Evolutionary conservation across 495 filamentous ascomycete genomes (phyloP).

Genomic region (Neurospora intermedia): DNA sequence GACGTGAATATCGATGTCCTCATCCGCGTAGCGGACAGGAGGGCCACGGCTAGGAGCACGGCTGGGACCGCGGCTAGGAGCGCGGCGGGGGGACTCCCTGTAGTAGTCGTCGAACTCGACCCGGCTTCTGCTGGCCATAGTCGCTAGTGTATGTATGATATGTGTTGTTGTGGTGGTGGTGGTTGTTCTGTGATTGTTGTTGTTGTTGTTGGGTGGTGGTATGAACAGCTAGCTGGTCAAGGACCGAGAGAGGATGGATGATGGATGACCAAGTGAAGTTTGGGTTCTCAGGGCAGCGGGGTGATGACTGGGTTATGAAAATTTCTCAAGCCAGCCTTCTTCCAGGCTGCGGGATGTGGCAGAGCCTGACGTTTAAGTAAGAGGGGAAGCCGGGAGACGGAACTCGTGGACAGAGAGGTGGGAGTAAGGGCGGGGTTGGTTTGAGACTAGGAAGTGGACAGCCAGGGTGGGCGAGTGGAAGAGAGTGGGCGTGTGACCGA

Average conservation of each 20-base stretch:
- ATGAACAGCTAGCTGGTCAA: background rate
- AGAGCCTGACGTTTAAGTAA: background rate
- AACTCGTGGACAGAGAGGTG: background rate
- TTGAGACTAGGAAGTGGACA: constrained; percentile 3
- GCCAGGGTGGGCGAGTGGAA: constrained; percentile 1
- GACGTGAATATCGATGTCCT: constrained; percentile 24
- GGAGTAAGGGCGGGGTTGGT: constrained; percentile 3
- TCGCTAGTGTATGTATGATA: constrained; percentile 4
- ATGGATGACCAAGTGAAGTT: background rate
- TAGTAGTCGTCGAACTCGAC: constrained; percentile 35
- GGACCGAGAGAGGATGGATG: background rate
- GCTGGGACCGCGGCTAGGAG: constrained; percentile 13
- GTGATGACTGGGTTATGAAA: background rate
- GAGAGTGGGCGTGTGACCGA: background rate
- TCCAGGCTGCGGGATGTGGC: background rate
- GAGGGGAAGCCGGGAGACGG: background rate
- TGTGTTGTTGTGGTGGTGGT: background rate
- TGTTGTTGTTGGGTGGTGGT: constrained; percentile 2
- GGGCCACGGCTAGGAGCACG: constrained; percentile 16
- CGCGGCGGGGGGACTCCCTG: constrained; percentile 20
- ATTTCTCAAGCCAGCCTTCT: background rate
- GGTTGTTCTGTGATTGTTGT: background rate
- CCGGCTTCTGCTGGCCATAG: constrained; percentile 21
- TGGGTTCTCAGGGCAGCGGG: background rate
- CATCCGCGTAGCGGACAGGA: constrained; percentile 27